Base-by-base conservation (phyloP, 139 green algal genomes). In the Tetradesmus obliquus region DNA sequence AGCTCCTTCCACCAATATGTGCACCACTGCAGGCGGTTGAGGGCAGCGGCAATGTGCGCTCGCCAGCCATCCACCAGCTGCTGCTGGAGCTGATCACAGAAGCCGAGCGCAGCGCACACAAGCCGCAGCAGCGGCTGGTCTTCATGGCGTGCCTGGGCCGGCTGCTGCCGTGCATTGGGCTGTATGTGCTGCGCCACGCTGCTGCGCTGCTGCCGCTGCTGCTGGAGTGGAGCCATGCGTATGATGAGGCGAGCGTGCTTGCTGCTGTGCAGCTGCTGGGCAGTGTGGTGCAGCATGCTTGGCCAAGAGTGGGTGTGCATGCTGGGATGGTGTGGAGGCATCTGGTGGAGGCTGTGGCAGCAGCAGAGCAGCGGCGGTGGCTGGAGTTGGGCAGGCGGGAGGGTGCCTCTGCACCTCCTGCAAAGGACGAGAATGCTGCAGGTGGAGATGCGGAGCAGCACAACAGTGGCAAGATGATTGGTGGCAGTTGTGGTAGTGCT, bases 151-250 rank as follows among this genome's bases (percentile, higher is more conserved):
- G 82, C 66, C 1, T 74, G 66, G 80, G 51, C n/a, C 66, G 3
- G 24, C 89, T 95, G 66, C 4, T 91, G 8, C 22, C 88, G 1
- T 57, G 62, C 24, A 55, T 96, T 69, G 93, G 94, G 7, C 85
- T 96, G 17, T 87, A 89, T 0, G 53, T 58, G 9, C 53, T 93
- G 20, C 92, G 93, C 13, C 84, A 95, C 79, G 84, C 91, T 2
- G 8, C 45, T 45, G 79, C 88, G 0, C 91, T 96, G 60, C 91
- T 96, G 93, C 94, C 94, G 5, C 91, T 95, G 83, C 89, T 96
- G 69, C 89, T 96, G 60, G 89, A 93, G 45, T 96, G 94, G 93
- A 84, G 91, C 13, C 84, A 93, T 19, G 93, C 87, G 51, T 54
- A 71, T 80, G 94, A 96, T 89, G 79, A 12, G 17, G 32, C 17